Evolutionary conservation across 805 yeast species (phyloP), one percentile per base, ranked within the genome.

Genomic region (Sugiyamaella chiloensis): DNA sequence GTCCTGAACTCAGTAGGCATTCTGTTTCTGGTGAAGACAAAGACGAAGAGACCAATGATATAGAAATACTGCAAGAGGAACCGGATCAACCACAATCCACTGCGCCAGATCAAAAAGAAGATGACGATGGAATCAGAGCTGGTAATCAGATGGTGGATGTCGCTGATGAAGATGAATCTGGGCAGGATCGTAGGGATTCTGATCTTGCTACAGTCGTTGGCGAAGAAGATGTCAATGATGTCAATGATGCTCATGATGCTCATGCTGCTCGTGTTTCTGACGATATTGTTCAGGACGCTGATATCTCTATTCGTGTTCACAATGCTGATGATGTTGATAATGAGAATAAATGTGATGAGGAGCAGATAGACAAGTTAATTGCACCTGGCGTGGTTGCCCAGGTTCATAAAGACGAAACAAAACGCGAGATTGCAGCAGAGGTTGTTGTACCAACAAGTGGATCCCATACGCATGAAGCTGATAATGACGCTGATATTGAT

Each of bases 91-190:
- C n/a, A n/a, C n/a, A n/a, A n/a, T n/a, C n/a, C n/a, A n/a, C n/a
- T n/a, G n/a, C n/a, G n/a, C n/a, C n/a, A n/a, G n/a, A n/a, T n/a
- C n/a, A n/a, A n/a, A 42, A 48, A 4, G 51, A 44, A 12, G 43
- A 54, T 27, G 44, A 41, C n/a, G 36, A 21, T 24, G n/a, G 29
- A 9, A 36, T 20, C 11, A 14, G 32, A 45, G 34, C 9, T 50
- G 48, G 17, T 30, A 42, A 23, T 32, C 19, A 19, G 31, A 16
- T 8, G 21, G 29, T 42, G 9, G 49, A 49, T 17, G 47, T 34
- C 12, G 29, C 35, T 17, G 27, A 51, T 3, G 52, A 40, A n/a
- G 37, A 19, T 16, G 32, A 29, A 5, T 29, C n/a, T n/a, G n/a
- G n/a, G n/a, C n/a, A n/a, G n/a, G n/a, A n/a, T n/a, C n/a, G n/a